Base-by-base conservation (phyloP, 331 rosid genomes). In the Telfairia occidentalis region DNA sequence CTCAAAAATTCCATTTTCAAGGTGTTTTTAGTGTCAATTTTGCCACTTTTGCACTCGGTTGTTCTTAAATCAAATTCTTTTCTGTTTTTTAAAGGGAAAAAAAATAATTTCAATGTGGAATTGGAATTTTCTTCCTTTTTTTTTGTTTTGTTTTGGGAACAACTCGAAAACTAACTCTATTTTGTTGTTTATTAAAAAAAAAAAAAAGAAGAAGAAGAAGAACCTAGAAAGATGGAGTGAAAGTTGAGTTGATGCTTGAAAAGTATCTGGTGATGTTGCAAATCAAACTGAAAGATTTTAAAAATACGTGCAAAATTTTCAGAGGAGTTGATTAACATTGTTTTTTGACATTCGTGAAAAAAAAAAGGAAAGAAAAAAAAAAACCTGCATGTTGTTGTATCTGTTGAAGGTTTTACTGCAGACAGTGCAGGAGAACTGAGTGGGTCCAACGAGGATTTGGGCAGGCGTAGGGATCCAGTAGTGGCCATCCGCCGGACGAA, bases 321-420 rank as follows among this genome's bases (percentile, higher is more conserved):
- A 52, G 58, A 5, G 6, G 5, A 52, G 12, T 53, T 19, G 59
- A 21, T 8, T 18, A 55, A 21, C 15, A 16, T 46, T 46, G 16
- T 46, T 13, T 3, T 29, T 5, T 29, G 21, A 18, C 24, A 13
- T 21, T 30, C 1, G 7, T 53, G 7, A 67, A 64, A 54, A 7
- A 35, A 37, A 72, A 40, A 7, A 8, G 38, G 7, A 40, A 77
- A 46, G 4, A n/a, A 19, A 4, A 26, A 11, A 28, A 10, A 50
- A 15, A 16, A 93, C 98, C 98, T 90, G 98, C 98, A 93, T 93
- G 85, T 93, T 93, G 86, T 93, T 93, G 92, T 83, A 93, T 78
- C 98, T 83, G 83, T 84, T 91, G 95, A 93, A 93, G 82, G 94
- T 89, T 82, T 93, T 93, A 85, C 80, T 81, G 87, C 98, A 93